Conservation (phyloP, 768 basidiomycete genomes). For the Pulveroboletus sp. region DNA sequence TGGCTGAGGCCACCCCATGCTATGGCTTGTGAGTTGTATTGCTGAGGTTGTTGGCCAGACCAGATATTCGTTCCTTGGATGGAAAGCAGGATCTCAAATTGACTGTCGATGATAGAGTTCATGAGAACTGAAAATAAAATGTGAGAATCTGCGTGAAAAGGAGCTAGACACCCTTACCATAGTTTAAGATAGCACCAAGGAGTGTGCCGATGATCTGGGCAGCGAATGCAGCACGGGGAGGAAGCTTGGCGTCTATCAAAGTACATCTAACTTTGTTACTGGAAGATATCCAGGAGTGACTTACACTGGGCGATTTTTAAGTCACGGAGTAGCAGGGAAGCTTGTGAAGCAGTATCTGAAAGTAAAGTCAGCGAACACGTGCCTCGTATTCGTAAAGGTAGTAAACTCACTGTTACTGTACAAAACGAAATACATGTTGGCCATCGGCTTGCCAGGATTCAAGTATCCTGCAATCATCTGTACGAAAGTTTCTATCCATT, state of each 20-base stretch:
- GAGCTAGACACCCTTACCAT: constrained; percentile 26
- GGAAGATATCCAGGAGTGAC: not conserved
- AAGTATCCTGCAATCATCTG: constrained; percentile 39
- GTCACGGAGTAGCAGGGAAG: constrained; percentile 51
- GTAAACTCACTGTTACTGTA: constrained; percentile 42
- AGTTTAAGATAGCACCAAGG: constrained; percentile 48
- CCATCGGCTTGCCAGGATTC: constrained; percentile 37
- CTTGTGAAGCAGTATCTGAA: constrained; percentile 51
- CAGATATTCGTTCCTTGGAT: constrained; percentile 49
- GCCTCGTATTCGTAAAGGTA: constrained; percentile 14
- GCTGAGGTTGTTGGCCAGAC: constrained; percentile 30
- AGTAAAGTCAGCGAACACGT: constrained; percentile 35
- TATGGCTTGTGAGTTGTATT: constrained; percentile 34
- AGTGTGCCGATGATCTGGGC: constrained; percentile 58
- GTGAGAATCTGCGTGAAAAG: not conserved
- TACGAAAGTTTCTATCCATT: constrained; percentile 23
- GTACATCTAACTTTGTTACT: constrained; percentile 35
- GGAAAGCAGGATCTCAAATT: constrained; percentile 49
- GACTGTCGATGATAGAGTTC: constrained; percentile 54
- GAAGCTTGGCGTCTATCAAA: constrained; percentile 45
- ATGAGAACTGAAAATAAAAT: constrained; percentile 46
- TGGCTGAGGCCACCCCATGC: constrained; percentile 39
- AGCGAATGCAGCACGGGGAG: constrained; percentile 61
- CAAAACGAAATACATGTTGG: constrained; percentile 44
- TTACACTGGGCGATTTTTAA: constrained; percentile 42